Evolutionary conservation across 345 rosid species (phyloP).

Genomic region (Lepidium africanum): DNA sequence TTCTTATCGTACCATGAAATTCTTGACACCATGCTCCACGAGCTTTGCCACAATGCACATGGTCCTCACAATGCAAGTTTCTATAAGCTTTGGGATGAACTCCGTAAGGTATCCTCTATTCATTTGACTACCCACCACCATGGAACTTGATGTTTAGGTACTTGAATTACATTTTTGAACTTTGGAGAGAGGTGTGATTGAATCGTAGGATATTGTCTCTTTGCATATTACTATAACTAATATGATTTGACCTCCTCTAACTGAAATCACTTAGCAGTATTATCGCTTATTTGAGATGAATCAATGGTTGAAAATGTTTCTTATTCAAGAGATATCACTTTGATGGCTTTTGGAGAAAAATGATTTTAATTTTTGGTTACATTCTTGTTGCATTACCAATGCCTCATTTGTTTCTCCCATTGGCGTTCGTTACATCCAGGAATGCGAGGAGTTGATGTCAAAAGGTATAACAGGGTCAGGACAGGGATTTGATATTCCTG

Average conservation of each 20-base stretch:
- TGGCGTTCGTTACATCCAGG: constrained; percentile 31
- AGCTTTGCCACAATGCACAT: constrained; percentile 80
- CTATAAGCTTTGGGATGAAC: constrained; percentile 94
- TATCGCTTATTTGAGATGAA: too few species aligned
- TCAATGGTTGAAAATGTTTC: not conserved
- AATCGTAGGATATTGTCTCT: not conserved
- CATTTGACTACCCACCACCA: not conserved
- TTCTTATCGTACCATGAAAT: constrained; percentile 63
- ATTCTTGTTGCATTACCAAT: not conserved
- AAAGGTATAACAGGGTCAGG: constrained; percentile 68
- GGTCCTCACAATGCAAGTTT: constrained; percentile 84
- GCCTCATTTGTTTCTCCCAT: not conserved
- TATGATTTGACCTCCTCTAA: not conserved
- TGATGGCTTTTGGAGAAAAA: not conserved
- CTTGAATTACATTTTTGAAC: not conserved
- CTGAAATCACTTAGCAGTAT: not conserved
- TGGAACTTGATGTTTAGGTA: not conserved
- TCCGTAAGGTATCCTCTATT: constrained; percentile 44
- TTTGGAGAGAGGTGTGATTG: not conserved
- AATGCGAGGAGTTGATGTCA: constrained; percentile 73
- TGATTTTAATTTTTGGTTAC: not conserved
- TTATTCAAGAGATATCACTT: not conserved
- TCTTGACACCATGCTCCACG: constrained; percentile 95
- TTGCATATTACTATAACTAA: not conserved
- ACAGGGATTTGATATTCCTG: constrained; percentile 74